Evolutionary conservation across 345 rosid genomes (phyloP).

Genomic region (Durio zibethinus): DNA sequence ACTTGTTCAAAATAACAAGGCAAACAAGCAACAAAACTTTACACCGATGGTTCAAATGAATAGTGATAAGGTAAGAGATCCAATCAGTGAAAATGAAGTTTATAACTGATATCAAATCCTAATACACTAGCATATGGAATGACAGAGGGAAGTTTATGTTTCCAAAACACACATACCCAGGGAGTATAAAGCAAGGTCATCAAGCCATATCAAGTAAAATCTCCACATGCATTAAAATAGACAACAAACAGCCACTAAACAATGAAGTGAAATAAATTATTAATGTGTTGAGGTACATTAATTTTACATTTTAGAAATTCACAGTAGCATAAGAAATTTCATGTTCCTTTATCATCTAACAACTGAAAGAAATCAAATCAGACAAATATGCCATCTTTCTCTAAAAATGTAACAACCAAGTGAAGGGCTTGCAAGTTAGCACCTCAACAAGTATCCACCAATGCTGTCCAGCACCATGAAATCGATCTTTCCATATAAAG

Average conservation of each 20-base stretch:
- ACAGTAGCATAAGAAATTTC: background rate
- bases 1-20: background rate
- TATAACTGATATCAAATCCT: background rate
- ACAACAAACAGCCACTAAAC: background rate
- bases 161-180: background rate
- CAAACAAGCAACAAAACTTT: background rate
- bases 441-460: constrained; percentile 99
- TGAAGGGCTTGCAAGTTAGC: constrained; percentile 14
- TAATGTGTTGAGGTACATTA: background rate
- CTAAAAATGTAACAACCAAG: constrained; percentile 10
- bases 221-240: background rate
- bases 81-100: background rate
- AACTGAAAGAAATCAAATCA: background rate
- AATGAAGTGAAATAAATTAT: background rate
- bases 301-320: background rate
- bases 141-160: background rate
- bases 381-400: background rate
- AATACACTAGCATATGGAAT: background rate
- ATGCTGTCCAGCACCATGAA: constrained; percentile 82
- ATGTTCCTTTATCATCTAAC: background rate
- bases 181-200: background rate
- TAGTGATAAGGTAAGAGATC: background rate
- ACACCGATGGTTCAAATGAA: background rate
- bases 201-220: background rate
- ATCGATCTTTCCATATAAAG: constrained; percentile 90